Conservation (phyloP, 192 early-diverging fungal genomes). For the Phlyctochytrium bullatum region DNA sequence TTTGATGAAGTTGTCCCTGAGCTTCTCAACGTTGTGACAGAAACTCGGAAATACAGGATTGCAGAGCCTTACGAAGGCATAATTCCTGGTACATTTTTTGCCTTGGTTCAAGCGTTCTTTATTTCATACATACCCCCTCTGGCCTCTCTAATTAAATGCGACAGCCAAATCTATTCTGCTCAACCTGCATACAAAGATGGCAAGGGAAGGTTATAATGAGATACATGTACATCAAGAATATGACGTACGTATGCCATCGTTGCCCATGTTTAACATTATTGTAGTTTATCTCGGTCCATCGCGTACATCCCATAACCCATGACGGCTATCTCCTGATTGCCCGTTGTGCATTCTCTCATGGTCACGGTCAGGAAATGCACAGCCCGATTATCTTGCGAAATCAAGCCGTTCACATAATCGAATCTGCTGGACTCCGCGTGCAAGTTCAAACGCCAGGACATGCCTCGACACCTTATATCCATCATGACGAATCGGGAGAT, state of each 20-base stretch:
- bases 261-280: background rate
- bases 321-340: slow-evolving; percentile 91
- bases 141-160: background rate
- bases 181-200: slow-evolving; percentile 77
- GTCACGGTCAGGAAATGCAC: slow-evolving; percentile 32
- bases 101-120: slow-evolving; percentile 12
- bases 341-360: slow-evolving; percentile 73
- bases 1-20: slow-evolving; percentile 94
- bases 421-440: slow-evolving; percentile 36
- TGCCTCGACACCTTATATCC: slow-evolving; percentile 10
- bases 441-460: slow-evolving; percentile 21
- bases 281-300: slow-evolving; percentile 87
- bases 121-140: too few species aligned
- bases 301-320: slow-evolving; percentile 85
- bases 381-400: slow-evolving; percentile 46
- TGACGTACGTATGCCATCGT: slow-evolving; percentile 53
- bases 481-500: slow-evolving; percentile 12
- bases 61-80: slow-evolving; percentile 61
- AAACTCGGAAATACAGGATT: slow-evolving; percentile 72
- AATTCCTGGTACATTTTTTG: slow-evolving; percentile 47
- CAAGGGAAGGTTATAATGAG: slow-evolving; percentile 79
- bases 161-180: slow-evolving; percentile 72
- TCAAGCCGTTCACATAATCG: slow-evolving; percentile 44
- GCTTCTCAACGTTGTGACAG: slow-evolving; percentile 84
- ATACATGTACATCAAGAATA: slow-evolving; percentile 96